Evolutionary conservation across 2,329 filamentous ascomycete genomes (phyloP).

Genomic region (Fonsecaea multimorphosa): DNA sequence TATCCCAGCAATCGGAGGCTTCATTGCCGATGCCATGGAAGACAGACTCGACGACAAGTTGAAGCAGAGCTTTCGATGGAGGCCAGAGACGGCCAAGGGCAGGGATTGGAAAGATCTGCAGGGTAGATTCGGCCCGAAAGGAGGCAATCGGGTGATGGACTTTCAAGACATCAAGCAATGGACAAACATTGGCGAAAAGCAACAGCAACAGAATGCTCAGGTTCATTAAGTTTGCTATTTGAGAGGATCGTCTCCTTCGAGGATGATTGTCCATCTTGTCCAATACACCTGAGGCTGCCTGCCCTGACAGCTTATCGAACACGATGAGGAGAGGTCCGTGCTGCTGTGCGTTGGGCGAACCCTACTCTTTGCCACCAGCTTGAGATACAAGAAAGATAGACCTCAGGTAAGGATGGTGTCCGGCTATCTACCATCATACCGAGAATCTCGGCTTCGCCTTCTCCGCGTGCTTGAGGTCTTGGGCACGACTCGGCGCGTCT

Average conservation of each 20-base stretch:
- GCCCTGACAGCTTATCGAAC: too few relatives aligned
- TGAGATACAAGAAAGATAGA: background rate
- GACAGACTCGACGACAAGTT: constrained; percentile 52
- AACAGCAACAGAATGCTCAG: background rate
- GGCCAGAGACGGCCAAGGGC: constrained; percentile 56
- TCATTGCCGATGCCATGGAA: constrained; percentile 58
- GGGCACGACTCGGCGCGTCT: background rate
- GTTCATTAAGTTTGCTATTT: background rate
- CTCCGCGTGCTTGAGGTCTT: background rate
- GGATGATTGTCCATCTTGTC: background rate
- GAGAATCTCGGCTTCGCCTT: background rate
- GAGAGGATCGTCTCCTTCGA: background rate
- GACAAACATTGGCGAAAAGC: constrained; percentile 43
- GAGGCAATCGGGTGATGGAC: constrained; percentile 56
- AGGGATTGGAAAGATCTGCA: constrained; percentile 58
- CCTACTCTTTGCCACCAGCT: background rate
- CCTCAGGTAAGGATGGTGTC: background rate
- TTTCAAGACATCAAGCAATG: constrained; percentile 51
- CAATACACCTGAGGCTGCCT: background rate
- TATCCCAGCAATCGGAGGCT: constrained; percentile 58
- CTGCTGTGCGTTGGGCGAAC: background rate
- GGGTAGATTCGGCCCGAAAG: constrained; percentile 52
- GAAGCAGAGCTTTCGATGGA: constrained; percentile 56
- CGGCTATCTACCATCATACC: background rate
- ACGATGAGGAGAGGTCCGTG: background rate